Evolutionary conservation across 148 eudicot species (phyloP).

Genomic region (Chenopodium berlandieri): DNA sequence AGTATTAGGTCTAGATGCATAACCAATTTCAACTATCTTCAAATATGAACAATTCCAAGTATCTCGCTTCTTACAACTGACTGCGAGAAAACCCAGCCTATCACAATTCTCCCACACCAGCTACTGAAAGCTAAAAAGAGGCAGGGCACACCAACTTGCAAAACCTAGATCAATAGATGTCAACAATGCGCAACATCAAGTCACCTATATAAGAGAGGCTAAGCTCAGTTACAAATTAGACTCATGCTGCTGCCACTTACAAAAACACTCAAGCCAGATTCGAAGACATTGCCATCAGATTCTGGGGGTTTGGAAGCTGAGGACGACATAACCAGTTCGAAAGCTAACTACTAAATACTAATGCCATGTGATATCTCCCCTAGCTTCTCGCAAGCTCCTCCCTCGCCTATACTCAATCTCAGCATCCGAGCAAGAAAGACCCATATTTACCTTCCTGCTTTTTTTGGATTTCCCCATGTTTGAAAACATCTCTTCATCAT

Average conservation of each 20-base stretch:
- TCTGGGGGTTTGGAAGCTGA: slow-evolving; percentile 18
- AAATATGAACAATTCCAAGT: slow-evolving; percentile 29
- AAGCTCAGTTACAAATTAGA: slow-evolving; percentile 24
- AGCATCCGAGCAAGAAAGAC: slow-evolving; percentile 82
- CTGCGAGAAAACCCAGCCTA: slow-evolving; percentile 16
- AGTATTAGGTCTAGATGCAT: slow-evolving; percentile 15
- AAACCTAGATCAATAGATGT: slow-evolving; percentile 25
- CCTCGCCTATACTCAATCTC: slow-evolving; percentile 95
- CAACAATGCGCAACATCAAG: slow-evolving; percentile 23
- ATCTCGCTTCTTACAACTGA: slow-evolving; percentile 25
- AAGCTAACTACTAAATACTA: slow-evolving; percentile 13
- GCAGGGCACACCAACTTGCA: slow-evolving; percentile 25
- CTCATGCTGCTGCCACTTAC: slow-evolving; percentile 20
- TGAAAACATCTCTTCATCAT: slow-evolving; percentile 61
- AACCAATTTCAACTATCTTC: slow-evolving; percentile 17
- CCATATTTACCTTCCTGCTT: slow-evolving; percentile 54
- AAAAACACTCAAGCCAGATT: slow-evolving; percentile 29
- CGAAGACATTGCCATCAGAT: slow-evolving; percentile 1
- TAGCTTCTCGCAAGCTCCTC: slow-evolving; percentile 67
- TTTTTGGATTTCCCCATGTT: slow-evolving; percentile 48
- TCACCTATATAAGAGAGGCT: slow-evolving; percentile 19
- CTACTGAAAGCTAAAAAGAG: slow-evolving; percentile 14
- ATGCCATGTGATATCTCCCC: slow-evolving; percentile 37
- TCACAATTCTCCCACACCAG: slow-evolving; percentile 26
- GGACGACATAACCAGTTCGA: slow-evolving; percentile 24